Percentiles rank a stretch among this genome's conserved stretches.
Conservation (phyloP, 495 filamentous ascomycete genomes). For the Trichoderma reesei region DNA sequence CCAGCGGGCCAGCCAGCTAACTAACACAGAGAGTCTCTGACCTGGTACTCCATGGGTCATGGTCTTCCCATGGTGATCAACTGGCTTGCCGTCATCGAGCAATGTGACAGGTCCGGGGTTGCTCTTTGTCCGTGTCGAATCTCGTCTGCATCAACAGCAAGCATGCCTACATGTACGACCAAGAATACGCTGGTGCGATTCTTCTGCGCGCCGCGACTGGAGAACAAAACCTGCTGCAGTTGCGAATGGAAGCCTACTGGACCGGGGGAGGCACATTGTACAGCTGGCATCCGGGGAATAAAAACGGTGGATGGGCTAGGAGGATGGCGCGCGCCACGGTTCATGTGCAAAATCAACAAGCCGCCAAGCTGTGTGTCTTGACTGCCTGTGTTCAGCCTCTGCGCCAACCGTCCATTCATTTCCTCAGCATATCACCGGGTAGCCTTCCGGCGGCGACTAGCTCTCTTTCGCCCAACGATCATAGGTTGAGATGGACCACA, state of each 20-base stretch:
- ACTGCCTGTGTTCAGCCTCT: conserved; percentile 3
- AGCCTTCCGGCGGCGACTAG: conserved; percentile 5
- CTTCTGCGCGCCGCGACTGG: neutral
- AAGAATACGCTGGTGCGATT: neutral
- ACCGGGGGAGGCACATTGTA: conserved; percentile 1
- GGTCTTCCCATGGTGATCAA: neutral
- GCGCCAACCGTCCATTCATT: neutral
- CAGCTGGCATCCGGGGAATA: conserved; percentile 8
- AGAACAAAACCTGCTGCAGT: neutral
- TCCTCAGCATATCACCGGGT: conserved; percentile 4
- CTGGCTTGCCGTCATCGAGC: neutral
- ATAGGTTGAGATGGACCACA: conserved; percentile 2
- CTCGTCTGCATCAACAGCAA: neutral
- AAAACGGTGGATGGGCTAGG: neutral
- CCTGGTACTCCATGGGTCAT: neutral
- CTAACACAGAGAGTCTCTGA: neutral
- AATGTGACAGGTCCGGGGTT: neutral
- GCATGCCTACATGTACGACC: no score
- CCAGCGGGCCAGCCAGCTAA: neutral
- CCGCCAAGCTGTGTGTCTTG: neutral
- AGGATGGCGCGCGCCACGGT: conserved; percentile 7
- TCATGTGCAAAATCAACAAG: conserved; percentile 6
- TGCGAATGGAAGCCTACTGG: neutral
- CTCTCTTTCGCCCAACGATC: neutral
- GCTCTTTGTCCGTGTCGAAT: neutral